Base-by-base conservation (phyloP, 2,329 filamentous ascomycete species). In the Alternaria arbusti region DNA sequence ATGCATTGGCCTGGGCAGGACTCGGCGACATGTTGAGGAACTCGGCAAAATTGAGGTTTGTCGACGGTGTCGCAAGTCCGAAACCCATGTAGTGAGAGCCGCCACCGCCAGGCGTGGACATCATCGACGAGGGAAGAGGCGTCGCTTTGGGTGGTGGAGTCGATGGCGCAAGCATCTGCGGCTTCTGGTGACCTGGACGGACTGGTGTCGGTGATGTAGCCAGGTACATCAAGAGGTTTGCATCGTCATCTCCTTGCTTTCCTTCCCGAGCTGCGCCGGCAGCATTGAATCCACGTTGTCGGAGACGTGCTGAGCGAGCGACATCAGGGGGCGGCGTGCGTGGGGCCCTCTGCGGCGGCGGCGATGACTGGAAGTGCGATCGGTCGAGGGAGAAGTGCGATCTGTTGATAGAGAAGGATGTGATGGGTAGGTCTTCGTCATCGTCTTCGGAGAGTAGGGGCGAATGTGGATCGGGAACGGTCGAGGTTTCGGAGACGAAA, bases 1-100 rank as follows among this genome's bases (percentile, higher is more conserved):
- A 87, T 70, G 89, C 93, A 28, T 67, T 66, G 26, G 73, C 68
- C 82, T 97, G 96, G 25, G 93, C 96, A 20, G 96, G 96, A 75
- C 93, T 97, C 0, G 96, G 96, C 7, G 96, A 97, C 78, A 98
- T 95, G 81, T 98, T 97, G 77, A 98, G 91, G 81, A 97, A 99
- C 78, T 99, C 96, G 56, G 94, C 89, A 82, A 98, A 97, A 82
- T 98, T 96, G 80, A 98, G 96, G 51, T 85, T 88, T 75, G 94
- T 91, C 15, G 90, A 90, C 0, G 95, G 95, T 1, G 95, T 98
- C 67, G 88, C 89, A 55, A 91, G 88, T 73, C 80, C 82, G 59
- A 89, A 86, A 52, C 86, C 85, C 47, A 90, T 80, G 73, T 89
- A 91, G 43, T 76, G 74, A 43, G 75, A 78, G 23, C 79, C 81